Evolutionary conservation across 2,329 filamentous ascomycete genomes (phyloP).

Genomic region (Pseudogymnoascus sp.): DNA sequence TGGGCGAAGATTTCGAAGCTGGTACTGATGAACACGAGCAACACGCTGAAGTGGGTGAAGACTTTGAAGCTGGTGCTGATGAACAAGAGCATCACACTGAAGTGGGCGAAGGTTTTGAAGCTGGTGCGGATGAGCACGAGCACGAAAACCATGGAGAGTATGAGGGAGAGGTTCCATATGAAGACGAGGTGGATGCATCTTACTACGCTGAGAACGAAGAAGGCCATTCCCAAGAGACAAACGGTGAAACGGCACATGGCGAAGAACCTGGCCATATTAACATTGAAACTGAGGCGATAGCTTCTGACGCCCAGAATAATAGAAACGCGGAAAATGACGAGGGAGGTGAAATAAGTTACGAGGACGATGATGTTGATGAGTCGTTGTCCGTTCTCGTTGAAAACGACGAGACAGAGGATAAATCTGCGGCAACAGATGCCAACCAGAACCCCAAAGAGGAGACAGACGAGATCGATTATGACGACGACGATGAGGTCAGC

Average conservation of each 20-base stretch:
- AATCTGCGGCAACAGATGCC: slow-evolving; percentile 29
- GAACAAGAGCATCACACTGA: neutral
- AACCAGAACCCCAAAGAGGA: slow-evolving; percentile 23
- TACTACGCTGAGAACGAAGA: neutral
- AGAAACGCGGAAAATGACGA: slow-evolving; percentile 18
- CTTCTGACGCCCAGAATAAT: neutral
- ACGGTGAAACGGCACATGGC: neutral
- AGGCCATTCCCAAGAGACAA: neutral
- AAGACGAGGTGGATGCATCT: neutral
- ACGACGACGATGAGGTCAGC: slow-evolving; percentile 23
- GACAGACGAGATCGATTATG: slow-evolving; percentile 33
- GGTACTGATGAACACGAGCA: neutral
- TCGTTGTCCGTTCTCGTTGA: slow-evolving; percentile 17
- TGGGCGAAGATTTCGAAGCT: neutral
- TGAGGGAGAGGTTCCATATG: neutral
- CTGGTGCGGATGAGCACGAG: slow-evolving; percentile 7
- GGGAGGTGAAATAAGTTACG: slow-evolving; percentile 34
- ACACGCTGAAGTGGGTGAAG: neutral
- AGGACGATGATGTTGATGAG: slow-evolving; percentile 23
- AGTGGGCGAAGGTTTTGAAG: slow-evolving; percentile 6
- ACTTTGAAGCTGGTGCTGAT: neutral
- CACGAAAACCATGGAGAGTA: slow-evolving; percentile 12
- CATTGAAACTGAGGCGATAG: neutral
- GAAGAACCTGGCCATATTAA: neutral
- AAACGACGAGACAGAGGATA: slow-evolving; percentile 29